Evolutionary conservation across 805 yeast species (phyloP).

Genomic region (Suhomyces faveliae): DNA sequence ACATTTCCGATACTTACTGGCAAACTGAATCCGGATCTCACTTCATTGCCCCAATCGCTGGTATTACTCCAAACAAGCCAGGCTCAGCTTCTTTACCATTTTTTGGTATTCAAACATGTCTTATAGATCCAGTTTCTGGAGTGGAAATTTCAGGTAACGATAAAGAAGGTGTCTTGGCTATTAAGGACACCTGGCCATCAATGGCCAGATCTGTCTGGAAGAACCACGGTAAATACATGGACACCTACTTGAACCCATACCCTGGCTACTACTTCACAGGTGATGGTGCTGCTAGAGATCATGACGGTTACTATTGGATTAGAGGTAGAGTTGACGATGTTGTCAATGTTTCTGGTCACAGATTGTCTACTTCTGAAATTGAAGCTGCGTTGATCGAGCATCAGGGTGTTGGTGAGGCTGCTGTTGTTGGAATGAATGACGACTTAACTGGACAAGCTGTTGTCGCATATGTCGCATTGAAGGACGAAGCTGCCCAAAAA

Average conservation of each 20-base stretch:
- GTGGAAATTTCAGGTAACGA: constrained; percentile 64
- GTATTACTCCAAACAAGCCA: constrained; percentile 76
- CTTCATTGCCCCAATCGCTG: constrained; percentile 72
- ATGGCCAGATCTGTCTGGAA: constrained; percentile 82
- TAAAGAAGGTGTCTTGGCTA: constrained; percentile 78
- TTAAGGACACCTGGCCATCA: constrained; percentile 78
- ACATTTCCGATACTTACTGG: constrained; percentile 84
- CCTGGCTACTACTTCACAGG: constrained; percentile 84
- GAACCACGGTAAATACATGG: constrained; percentile 70
- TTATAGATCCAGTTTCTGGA: constrained; percentile 74
- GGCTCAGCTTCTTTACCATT: constrained; percentile 85
- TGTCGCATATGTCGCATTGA: constrained; percentile 75
- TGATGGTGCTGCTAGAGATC: constrained; percentile 86
- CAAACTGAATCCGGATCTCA: constrained; percentile 87
- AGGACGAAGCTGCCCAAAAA: constrained; percentile 41
- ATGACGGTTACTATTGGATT: constrained; percentile 83
- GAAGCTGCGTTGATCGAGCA: constrained; percentile 81
- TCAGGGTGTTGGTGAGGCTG: constrained; percentile 68
- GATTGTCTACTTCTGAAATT: constrained; percentile 86
- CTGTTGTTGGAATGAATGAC: constrained; percentile 81
- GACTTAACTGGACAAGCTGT: constrained; percentile 87
- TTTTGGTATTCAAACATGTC: constrained; percentile 73
- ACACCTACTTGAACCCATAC: constrained; percentile 80
- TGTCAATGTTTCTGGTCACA: constrained; percentile 82
- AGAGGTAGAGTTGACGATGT: constrained; percentile 87